Conservation (phyloP, 305 asterid genomes). For the Fraxinus velutina region DNA sequence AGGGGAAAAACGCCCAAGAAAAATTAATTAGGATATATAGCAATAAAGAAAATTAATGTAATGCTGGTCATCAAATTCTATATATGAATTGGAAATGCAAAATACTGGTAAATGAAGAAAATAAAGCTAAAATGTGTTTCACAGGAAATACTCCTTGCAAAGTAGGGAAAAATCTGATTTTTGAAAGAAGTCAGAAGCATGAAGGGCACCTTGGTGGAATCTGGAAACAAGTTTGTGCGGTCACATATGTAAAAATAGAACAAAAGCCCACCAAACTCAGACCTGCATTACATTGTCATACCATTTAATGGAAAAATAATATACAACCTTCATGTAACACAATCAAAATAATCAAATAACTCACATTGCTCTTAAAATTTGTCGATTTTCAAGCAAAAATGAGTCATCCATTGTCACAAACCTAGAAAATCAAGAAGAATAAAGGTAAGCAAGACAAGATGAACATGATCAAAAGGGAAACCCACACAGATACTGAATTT, state of each 20-base stretch:
- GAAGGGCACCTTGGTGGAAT: conserved; percentile 69
- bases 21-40: neutral
- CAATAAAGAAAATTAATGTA: neutral
- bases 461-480: conserved; percentile 6
- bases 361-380: conserved; percentile 74
- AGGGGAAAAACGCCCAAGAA: conserved; percentile 22
- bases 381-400: conserved; percentile 80
- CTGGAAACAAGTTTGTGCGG: conserved; percentile 76
- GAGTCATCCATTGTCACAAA: conserved; percentile 74
- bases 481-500: neutral
- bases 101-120: conserved; percentile 1
- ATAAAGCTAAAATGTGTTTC: neutral
- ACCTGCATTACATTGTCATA: conserved; percentile 47
- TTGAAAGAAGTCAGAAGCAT: conserved; percentile 18
- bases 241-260: conserved; percentile 82
- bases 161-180: neutral
- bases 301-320: conserved; percentile 16
- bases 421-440: conserved; percentile 39
- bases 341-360: conserved; percentile 25
- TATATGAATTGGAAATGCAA: neutral
- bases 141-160: neutral
- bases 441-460: conserved; percentile 19
- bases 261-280: conserved; percentile 84
- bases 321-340: conserved; percentile 12
- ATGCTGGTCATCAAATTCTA: neutral